phyloP scores from a whole-genome alignment of 805 yeast genomes.

The Ogataea saltuana region DNA sequence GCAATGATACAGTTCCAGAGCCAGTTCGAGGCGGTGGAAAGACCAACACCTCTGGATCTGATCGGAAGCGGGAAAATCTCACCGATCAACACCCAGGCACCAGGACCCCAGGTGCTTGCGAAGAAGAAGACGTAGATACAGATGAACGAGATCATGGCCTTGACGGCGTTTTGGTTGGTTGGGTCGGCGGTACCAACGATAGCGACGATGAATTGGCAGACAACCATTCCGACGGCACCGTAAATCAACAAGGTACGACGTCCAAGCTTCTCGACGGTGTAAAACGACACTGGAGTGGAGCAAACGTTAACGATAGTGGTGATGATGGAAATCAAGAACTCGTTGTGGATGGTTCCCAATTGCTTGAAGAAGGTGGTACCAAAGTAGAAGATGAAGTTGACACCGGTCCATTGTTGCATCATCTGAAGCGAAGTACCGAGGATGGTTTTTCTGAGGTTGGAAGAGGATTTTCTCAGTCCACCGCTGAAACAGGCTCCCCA shows the following conservation, averaged over 20 bases:
- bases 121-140: constrained; percentile 70
- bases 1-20: constrained; percentile 73
- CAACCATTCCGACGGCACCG: constrained; percentile 51
- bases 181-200: constrained; percentile 37
- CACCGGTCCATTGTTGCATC: constrained; percentile 78
- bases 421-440: constrained; percentile 45
- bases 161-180: constrained; percentile 30
- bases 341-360: constrained; percentile 48
- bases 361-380: constrained; percentile 67
- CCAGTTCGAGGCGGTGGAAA: constrained; percentile 80
- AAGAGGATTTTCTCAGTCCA: constrained; percentile 37
- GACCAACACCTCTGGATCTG: constrained; percentile 70
- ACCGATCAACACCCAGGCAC: constrained; percentile 65
- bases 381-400: constrained; percentile 73
- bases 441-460: constrained; percentile 44
- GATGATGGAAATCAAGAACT: constrained; percentile 51
- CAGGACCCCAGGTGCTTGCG: constrained; percentile 86
- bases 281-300: constrained; percentile 57
- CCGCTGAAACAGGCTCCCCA: constrained; percentile 50
- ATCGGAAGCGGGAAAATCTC: constrained; percentile 70
- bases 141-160: constrained; percentile 43
- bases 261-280: constrained; percentile 59
- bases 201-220: constrained; percentile 61
- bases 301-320: constrained; percentile 55
- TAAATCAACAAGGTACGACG: constrained; percentile 49